Evolutionary conservation across 768 basidiomycete genomes (phyloP).

Genomic region (Mycena filopes): DNA sequence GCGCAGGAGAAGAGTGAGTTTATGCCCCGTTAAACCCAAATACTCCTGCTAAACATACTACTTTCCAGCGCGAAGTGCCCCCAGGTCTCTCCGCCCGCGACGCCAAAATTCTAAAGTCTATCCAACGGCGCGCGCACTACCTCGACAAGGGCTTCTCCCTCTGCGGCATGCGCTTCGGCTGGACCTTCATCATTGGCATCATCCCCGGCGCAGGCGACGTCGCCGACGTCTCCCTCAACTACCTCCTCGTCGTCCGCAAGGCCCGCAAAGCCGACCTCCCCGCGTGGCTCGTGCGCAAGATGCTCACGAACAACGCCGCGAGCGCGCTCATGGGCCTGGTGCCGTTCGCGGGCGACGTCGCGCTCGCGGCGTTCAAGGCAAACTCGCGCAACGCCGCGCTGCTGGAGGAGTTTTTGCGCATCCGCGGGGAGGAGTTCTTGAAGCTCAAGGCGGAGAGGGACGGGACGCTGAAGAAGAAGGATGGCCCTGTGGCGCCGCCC

Average conservation of each 20-base stretch:
- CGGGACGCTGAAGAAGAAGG: slow-evolving; percentile 37
- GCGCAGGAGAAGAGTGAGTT: slow-evolving; percentile 65
- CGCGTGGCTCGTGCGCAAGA: slow-evolving; percentile 71
- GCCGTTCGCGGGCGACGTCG: slow-evolving; percentile 80
- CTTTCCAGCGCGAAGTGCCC: slow-evolving; percentile 69
- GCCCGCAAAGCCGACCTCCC: slow-evolving; percentile 78
- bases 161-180: slow-evolving; percentile 87
- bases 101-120: slow-evolving; percentile 74
- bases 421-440: slow-evolving; percentile 80
- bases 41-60: too few species aligned
- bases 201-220: slow-evolving; percentile 78
- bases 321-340: slow-evolving; percentile 73
- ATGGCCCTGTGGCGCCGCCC: slow-evolving; percentile 31
- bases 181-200: slow-evolving; percentile 84
- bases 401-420: slow-evolving; percentile 84
- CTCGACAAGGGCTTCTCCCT: slow-evolving; percentile 89
- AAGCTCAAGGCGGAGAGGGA: slow-evolving; percentile 54
- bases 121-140: slow-evolving; percentile 82
- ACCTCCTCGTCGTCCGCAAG: slow-evolving; percentile 80
- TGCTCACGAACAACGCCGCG: slow-evolving; percentile 82
- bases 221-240: slow-evolving; percentile 72
- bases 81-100: slow-evolving; percentile 83
- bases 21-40: too few species aligned
- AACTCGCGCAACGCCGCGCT: slow-evolving; percentile 91
- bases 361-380: slow-evolving; percentile 83